Evolutionary conservation across 2,329 filamentous ascomycete species (phyloP), one percentile per base, ranked within the genome.

Genomic region (Rutstroemia sydowiana): DNA sequence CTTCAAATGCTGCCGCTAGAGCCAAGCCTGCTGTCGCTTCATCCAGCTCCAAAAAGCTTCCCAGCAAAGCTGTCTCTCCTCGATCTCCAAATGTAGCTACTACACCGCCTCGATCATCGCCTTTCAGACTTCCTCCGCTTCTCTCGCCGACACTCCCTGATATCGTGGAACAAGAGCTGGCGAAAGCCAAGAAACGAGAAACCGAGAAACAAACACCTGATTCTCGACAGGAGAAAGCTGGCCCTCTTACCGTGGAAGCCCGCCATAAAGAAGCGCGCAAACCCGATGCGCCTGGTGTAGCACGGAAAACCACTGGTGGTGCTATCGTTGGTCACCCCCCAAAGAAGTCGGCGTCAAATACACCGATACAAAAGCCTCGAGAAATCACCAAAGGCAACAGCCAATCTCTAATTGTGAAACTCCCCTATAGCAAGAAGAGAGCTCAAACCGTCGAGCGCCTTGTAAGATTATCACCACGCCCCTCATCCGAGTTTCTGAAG

Each of bases 141-240:
- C 48, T 67, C 9, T 65, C 65, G 8, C 63, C 63, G n/a, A 56
- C 53, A 34, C 61, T 67, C 5, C 65, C 65, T 39, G 54, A 57
- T 39, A 45, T 62, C 16, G 56, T 67, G 3, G 65, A 67, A 40
- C 55, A 59, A 55, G 63, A 63, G 41, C 52, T 67, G 8, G 28
- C 26, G 20, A 45, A 52, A 21, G 52, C 53, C 14, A 57, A 61
- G 28, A 31, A 41, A 21, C 37, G 46, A 42, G 21, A 56, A 58
- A 23, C 50, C 13, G 51, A 58, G 14, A 57, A 55, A n/a, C 53
- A 55, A 20, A 51, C 55, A n/a, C 48, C 52, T 23, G 44, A 43
- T 21, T 16, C 50, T 40, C 43, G 21, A 20, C 44, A 52, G 23
- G 41, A 41, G 9, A 52, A 48, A 18, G 39, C 43, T n/a, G 37